Base-by-base conservation (phyloP, 2,329 filamentous ascomycete genomes). In the Xenoacremonium recifei region DNA sequence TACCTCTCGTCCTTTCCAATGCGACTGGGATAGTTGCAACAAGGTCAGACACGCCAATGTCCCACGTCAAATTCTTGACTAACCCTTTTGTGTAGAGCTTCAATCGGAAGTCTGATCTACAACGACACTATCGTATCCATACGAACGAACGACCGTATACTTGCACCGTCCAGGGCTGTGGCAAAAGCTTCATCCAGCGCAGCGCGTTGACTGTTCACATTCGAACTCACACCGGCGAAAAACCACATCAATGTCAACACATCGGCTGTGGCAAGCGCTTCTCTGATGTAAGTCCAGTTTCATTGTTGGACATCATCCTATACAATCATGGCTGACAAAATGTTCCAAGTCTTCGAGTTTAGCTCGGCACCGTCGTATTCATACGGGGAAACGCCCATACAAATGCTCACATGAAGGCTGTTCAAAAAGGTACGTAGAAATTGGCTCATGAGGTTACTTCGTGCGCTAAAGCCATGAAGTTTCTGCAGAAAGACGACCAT, bases 401-500 rank as follows among this genome's bases (percentile, higher is more conserved):
- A 79, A 75, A 50, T 84, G 81, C 51, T 70, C 71, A 33, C 77
- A 82, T 50, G 71, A 79, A 29, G 79, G 79, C 21, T 85, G 82
- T 57, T 61, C 76, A 25, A 85, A 84, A 65, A 83, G 77, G 76
- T 80, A 64, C 48, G 62, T 42, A 35, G 9, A 32, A 10, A 15
- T 10, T 16, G 13, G 9, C 23, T 27, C 23, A 9, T 13, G 9
- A 9, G 9, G 30, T 32, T 11, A 15, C 16, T 7, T 32, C 30
- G 13, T 13, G 9, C 9, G 9, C 13, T 9, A 27, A 9, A 31
- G 13, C n/a, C 29, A 32, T 45, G 47, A 50, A 85, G 83, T 62
- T 87, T 87, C 61, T 87, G 83, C 63, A 75, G 84, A 40, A 87
- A 87, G 62, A 86, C 82, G 5, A 86, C 82, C 41, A 82, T 84